Base-by-base conservation (phyloP, 768 basidiomycete species). In the Trametes coccinea region DNA sequence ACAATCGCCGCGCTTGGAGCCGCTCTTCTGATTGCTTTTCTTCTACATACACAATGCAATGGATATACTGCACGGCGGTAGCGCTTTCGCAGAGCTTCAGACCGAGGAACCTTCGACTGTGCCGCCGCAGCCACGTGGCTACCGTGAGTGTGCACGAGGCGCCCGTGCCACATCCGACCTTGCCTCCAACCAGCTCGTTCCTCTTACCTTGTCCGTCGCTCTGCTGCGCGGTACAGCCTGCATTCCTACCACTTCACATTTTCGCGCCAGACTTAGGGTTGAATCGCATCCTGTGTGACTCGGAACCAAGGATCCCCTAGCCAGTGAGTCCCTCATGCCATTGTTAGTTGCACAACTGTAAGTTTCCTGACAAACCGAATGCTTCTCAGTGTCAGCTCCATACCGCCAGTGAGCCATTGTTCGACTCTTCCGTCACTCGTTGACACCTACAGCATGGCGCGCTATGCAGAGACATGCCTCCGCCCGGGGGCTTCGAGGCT, bases 401-500 rank as follows among this genome's bases (percentile, higher is more conserved):
- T 88, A 81, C 71, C 77, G 84, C 78, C 86, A 89, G 87, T 88
- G 72, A 67, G 86, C 66, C 61, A 61, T 63, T 57, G 60, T 69
- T 63, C 61, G 59, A 53, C 61, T 47, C 50, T 45, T 60, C 58
- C n/a, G 59, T 62, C 43, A 37, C 44, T 49, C 45, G 40, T 43
- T 47, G 50, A 45, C 60, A 27, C 46, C 40, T 37, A 53, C 59
- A 16, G 46, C 53, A 58, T 64, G 61, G 45, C 46, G 52, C 30
- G 57, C 46, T 52, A 53, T 60, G 60, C 76, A 97, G 95, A 77
- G 96, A 99, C 72, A 90, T 99, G 87, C 96, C 96, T 69, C 96
- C 96, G 44, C 68, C 86, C 47, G 95, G 94, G 63, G 96, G 96
- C 2, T 99, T 96, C 77, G 94, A 92, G 72, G 78, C 89, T 31